These are phyloP conservation scores for Neurospora sublineolata DNA, from an alignment of 495 filamentous ascomycete species.

Conservation along the genomic window DNA sequence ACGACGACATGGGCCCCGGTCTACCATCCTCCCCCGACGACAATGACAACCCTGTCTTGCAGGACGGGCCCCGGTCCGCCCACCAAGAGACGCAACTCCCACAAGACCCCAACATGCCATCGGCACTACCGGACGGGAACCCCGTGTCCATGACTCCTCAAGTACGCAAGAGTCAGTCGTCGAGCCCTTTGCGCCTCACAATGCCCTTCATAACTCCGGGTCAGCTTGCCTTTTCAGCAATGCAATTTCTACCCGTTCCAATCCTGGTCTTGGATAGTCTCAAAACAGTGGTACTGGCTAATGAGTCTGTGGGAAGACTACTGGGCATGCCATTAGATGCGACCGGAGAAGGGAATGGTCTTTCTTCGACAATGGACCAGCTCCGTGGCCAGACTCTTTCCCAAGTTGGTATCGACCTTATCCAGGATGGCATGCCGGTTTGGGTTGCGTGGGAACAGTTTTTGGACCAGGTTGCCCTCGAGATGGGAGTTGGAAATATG, in stretches of 20 bases:
- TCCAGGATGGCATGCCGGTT: slow-evolving; percentile 43
- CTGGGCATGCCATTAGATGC: slow-evolving; percentile 37
- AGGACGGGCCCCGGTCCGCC: neutral
- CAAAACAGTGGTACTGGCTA: slow-evolving; percentile 57
- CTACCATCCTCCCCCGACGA: neutral
- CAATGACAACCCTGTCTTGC: neutral
- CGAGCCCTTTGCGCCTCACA: slow-evolving; percentile 26
- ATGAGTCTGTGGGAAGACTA: slow-evolving; percentile 58
- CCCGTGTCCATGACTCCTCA: neutral
- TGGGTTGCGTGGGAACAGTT: slow-evolving; percentile 46
- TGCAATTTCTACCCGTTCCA: slow-evolving; percentile 60
- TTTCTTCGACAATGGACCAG: slow-evolving; percentile 25
- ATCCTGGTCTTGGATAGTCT: slow-evolving; percentile 47
- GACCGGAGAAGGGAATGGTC: slow-evolving; percentile 17
- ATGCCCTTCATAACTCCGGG: slow-evolving; percentile 29
- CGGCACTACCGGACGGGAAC: neutral
- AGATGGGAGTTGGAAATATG: slow-evolving; percentile 26
- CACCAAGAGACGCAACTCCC: neutral
- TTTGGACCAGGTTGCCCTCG: slow-evolving; percentile 37
- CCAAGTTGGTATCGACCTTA: slow-evolving; percentile 50
- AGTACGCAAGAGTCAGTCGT: slow-evolving; percentile 8
- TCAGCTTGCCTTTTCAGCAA: slow-evolving; percentile 47
- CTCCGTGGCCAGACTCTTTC: slow-evolving; percentile 46
- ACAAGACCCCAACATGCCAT: neutral
- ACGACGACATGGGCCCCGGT: slow-evolving; percentile 6